Evolutionary conservation across 139 green algal species (phyloP).

Genomic region (Picochlorum costavermella): DNA sequence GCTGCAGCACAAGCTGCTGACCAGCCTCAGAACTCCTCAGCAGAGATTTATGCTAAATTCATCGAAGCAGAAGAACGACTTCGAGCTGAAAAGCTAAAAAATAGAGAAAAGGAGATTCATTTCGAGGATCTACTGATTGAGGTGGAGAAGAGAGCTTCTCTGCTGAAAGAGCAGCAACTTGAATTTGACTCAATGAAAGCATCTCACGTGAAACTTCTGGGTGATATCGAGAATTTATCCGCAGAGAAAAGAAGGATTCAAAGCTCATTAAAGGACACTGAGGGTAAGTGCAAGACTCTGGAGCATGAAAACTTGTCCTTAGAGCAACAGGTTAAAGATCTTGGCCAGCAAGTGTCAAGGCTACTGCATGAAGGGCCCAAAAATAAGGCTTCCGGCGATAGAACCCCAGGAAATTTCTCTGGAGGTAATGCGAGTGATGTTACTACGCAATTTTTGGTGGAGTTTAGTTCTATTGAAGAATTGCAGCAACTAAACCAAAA

Average conservation of each 20-base stretch:
- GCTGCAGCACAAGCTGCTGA: background rate
- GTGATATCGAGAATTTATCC: slow-evolving; percentile 17
- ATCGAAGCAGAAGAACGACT: slow-evolving; percentile 25
- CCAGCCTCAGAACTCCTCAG: background rate
- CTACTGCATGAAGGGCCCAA: slow-evolving; percentile 28
- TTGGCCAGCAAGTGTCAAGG: slow-evolving; percentile 26
- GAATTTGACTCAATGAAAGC: slow-evolving; percentile 40
- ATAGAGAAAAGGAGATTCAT: slow-evolving; percentile 32
- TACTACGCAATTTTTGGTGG: slow-evolving; percentile 18
- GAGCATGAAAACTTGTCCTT: slow-evolving; percentile 20
- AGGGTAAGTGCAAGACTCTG: slow-evolving; percentile 6
- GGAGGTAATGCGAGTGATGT: slow-evolving; percentile 27
- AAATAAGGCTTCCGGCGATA: slow-evolving; percentile 1
- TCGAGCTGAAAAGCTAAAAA: slow-evolving; percentile 23
- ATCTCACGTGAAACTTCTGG: slow-evolving; percentile 21
- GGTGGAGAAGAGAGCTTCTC: slow-evolving; percentile 37
- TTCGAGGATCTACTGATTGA: slow-evolving; percentile 41
- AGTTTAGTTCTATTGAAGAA: slow-evolving; percentile 17
- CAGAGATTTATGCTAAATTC: slow-evolving; percentile 38
- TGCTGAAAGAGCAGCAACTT: slow-evolving; percentile 34
- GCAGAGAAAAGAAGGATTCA: slow-evolving; percentile 19
- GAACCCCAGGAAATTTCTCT: slow-evolving; percentile 2
- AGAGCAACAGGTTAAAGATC: slow-evolving; percentile 33
- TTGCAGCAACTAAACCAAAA: slow-evolving; percentile 41
- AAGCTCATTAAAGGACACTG: slow-evolving; percentile 13